phyloP scores from a whole-genome alignment of 192 early-diverging fungal genomes.

The Thamnidium elegans region DNA sequence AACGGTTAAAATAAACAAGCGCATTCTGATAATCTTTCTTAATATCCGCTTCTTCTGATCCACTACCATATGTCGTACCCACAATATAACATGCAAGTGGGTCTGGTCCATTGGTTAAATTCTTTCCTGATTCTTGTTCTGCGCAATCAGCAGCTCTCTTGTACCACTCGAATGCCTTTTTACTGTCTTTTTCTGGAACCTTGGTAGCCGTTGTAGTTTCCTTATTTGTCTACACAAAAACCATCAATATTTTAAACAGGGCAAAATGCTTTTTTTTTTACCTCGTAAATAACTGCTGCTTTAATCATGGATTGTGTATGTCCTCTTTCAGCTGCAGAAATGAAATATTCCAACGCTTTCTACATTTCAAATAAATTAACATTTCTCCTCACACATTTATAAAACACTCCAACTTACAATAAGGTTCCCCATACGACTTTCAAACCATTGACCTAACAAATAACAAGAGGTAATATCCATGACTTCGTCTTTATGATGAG shows the following conservation, averaged over 20 bases:
- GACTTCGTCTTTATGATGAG: constrained; percentile 8
- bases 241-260: neutral
- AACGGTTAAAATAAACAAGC: constrained; percentile 31
- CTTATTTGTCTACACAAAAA: constrained; percentile 8
- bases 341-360: constrained; percentile 30
- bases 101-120: constrained; percentile 26
- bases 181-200: constrained; percentile 23
- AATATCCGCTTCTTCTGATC: constrained; percentile 29
- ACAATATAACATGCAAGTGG: constrained; percentile 38
- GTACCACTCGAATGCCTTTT: constrained; percentile 38
- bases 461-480: constrained; percentile 36
- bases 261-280: constrained; percentile 7
- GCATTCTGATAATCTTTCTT: constrained; percentile 33
- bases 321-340: constrained; percentile 29
- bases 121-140: constrained; percentile 6
- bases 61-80: constrained; percentile 32
- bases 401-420: constrained; percentile 16
- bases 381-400: neutral
- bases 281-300: constrained; percentile 37
- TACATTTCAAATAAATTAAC: neutral
- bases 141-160: constrained; percentile 31
- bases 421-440: constrained; percentile 26
- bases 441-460: constrained; percentile 34
- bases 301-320: constrained; percentile 38
- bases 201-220: neutral